Evolutionary conservation across 2,329 filamentous ascomycete species (phyloP).

Genomic region (Penicillium sp.): DNA sequence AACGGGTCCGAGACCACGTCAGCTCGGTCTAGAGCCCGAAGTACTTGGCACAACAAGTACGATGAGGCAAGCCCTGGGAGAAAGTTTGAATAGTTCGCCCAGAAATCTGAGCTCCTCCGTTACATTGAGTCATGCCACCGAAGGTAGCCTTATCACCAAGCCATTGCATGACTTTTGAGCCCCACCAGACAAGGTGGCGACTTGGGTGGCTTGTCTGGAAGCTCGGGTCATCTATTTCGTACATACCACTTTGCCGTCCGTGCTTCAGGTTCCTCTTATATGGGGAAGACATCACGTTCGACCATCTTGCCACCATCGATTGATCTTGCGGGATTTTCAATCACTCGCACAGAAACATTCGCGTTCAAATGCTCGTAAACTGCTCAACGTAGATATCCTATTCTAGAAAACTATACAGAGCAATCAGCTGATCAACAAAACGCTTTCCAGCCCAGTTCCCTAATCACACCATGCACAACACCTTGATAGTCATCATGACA

Average conservation of each 20-base stretch:
- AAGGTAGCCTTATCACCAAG: slow-evolving; percentile 9
- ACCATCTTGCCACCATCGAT: slow-evolving; percentile 12
- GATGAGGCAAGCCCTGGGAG: neutral
- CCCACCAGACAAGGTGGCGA: slow-evolving; percentile 17
- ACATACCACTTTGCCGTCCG: slow-evolving; percentile 12
- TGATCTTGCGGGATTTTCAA: neutral
- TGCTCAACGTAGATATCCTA: neutral
- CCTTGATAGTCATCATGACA: neutral
- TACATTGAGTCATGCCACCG: slow-evolving; percentile 23
- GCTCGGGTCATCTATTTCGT: slow-evolving; percentile 4
- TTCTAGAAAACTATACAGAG: neutral
- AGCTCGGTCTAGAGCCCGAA: neutral
- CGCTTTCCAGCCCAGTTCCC: neutral
- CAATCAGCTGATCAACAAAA: neutral
- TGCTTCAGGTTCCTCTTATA: neutral
- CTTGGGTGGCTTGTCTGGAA: slow-evolving; percentile 16
- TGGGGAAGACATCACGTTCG: slow-evolving; percentile 4
- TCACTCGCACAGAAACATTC: neutral
- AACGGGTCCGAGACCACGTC: neutral
- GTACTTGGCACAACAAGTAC: neutral
- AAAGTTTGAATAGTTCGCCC: slow-evolving; percentile 19
- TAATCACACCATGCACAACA: neutral
- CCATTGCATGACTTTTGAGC: slow-evolving; percentile 4
- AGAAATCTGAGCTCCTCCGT: slow-evolving; percentile 13
- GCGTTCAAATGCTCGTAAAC: slow-evolving; percentile 1